Percentiles rank a stretch among this genome's conserved stretches.
These are phyloP conservation scores for Trichophyton equinum DNA, from an alignment of 2,329 filamentous ascomycete species.

Conservation along the genomic window DNA sequence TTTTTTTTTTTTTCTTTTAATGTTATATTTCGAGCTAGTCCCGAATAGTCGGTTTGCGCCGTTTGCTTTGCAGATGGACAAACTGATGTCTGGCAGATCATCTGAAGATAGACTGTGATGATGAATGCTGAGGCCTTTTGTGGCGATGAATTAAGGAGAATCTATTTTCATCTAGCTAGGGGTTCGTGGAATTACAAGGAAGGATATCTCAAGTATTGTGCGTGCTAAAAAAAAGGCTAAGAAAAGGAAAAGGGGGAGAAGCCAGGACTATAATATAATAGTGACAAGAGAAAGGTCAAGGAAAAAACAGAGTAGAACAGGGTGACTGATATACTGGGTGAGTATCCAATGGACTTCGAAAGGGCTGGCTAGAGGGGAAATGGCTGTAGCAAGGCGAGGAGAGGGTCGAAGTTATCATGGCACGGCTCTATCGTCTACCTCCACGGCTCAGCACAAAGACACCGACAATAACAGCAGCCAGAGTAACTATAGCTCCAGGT, in stretches of 20 bases:
- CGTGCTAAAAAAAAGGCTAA: not conserved
- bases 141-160: not conserved
- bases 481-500: constrained; percentile 85
- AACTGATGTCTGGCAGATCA: not conserved
- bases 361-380: not conserved
- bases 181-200: constrained; percentile 1
- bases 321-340: too few relatives aligned
- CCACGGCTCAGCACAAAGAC: constrained; percentile 76
- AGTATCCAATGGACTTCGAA: not conserved
- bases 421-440: constrained; percentile 5
- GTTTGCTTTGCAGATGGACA: not conserved
- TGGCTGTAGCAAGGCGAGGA: not conserved
- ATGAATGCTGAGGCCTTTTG: too few relatives aligned
- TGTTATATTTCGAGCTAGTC: not conserved
- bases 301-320: too few relatives aligned
- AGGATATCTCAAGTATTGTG: not conserved
- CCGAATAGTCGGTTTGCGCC: not conserved
- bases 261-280: too few relatives aligned
- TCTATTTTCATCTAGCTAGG: constrained; percentile 1
- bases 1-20: not conserved
- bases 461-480: constrained; percentile 85
- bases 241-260: too few relatives aligned
- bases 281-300: too few relatives aligned
- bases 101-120: too few relatives aligned
- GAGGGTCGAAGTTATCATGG: not conserved